Conservation (phyloP, 176 grass and related monocot species). For the Zoysia japonica region DNA sequence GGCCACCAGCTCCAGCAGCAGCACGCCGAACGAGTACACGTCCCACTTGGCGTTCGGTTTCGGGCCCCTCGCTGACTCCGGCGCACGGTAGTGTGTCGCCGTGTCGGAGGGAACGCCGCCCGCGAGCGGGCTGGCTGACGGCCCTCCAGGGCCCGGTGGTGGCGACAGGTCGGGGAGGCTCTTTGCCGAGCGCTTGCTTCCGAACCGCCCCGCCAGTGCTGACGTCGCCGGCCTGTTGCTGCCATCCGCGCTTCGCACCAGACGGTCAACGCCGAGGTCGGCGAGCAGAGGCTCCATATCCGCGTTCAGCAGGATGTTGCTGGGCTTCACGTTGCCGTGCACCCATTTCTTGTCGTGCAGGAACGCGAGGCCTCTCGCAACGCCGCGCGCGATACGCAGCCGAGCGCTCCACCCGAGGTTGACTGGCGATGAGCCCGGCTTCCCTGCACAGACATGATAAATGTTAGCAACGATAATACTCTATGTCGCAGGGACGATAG, state of each 20-base stretch:
- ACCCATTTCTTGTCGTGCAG: slow-evolving; percentile 84
- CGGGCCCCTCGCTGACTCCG: slow-evolving; percentile 54
- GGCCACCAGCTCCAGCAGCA: slow-evolving; percentile 79
- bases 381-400: slow-evolving; percentile 65
- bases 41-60: slow-evolving; percentile 67
- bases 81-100: slow-evolving; percentile 60
- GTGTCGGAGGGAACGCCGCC: neutral
- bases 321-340: slow-evolving; percentile 80
- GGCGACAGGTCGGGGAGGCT: slow-evolving; percentile 62
- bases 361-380: slow-evolving; percentile 73
- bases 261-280: slow-evolving; percentile 72
- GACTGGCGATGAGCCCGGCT: slow-evolving; percentile 53
- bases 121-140: slow-evolving; percentile 44
- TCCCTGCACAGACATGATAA: slow-evolving; percentile 40
- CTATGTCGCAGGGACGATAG: neutral
- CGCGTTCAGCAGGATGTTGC: slow-evolving; percentile 69
- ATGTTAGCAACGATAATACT: neutral
- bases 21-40: slow-evolving; percentile 78
- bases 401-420: slow-evolving; percentile 63
- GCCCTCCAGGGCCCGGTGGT: neutral
- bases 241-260: slow-evolving; percentile 30
- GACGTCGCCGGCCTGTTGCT: neutral
- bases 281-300: slow-evolving; percentile 75
- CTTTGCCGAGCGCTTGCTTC: slow-evolving; percentile 61
- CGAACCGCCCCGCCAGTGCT: slow-evolving; percentile 37